Conservation (phyloP, 352 stramenopile genomes). For the Pythium coloratum region DNA sequence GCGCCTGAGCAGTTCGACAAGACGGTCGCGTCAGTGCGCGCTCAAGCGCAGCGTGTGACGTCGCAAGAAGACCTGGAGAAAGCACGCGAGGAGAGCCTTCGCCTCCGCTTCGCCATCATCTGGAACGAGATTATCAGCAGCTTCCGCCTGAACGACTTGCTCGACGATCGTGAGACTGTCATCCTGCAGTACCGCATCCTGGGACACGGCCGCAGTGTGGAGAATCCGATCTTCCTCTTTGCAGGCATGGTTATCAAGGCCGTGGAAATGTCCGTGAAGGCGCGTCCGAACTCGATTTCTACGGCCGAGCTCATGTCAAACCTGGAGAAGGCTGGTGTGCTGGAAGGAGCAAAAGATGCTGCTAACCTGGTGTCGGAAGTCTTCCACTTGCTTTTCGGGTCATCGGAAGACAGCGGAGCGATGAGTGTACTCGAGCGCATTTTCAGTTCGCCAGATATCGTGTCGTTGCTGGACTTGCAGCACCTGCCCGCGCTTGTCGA, state of each 20-base stretch:
- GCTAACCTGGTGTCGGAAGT: constrained; percentile 63
- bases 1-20: constrained; percentile 70
- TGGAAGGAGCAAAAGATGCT: constrained; percentile 61
- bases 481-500: constrained; percentile 59
- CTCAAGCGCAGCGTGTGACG: constrained; percentile 37
- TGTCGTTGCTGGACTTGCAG: constrained; percentile 57
- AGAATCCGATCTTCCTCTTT: constrained; percentile 82
- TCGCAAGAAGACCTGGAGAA: constrained; percentile 8
- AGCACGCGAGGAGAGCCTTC: constrained; percentile 44
- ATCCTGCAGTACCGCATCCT: constrained; percentile 85
- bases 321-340: constrained; percentile 55
- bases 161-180: constrained; percentile 82
- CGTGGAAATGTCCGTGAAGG: constrained; percentile 56
- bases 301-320: constrained; percentile 55
- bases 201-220: constrained; percentile 60
- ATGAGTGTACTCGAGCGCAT: constrained; percentile 67
- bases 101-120: constrained; percentile 79
- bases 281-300: constrained; percentile 48
- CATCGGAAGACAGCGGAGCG: constrained; percentile 45
- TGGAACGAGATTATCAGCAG: constrained; percentile 89
- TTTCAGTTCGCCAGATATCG: constrained; percentile 55
- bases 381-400: constrained; percentile 67
- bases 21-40: constrained; percentile 56
- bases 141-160: constrained; percentile 80
- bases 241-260: constrained; percentile 72